phyloP scores from a whole-genome alignment of 805 yeast species.

The Kazachstania psychrophila region DNA sequence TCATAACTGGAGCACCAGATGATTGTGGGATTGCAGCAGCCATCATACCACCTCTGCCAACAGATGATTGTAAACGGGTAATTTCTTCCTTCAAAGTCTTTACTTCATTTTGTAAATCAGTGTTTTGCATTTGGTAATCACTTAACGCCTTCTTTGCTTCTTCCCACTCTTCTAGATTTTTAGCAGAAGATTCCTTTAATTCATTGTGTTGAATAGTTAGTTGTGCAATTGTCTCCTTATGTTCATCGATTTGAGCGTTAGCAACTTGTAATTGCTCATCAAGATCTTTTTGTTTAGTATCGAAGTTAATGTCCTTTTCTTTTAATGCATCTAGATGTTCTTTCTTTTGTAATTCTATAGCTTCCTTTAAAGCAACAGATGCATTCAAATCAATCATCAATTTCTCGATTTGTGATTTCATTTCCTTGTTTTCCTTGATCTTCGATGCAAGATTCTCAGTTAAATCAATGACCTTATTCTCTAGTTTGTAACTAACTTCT shows the following conservation, averaged over 20 bases:
- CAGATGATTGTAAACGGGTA: conserved; percentile 33
- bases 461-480: conserved; percentile 93
- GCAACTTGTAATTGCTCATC: conserved; percentile 48
- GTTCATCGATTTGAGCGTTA: conserved; percentile 47
- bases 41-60: conserved; percentile 23
- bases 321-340: conserved; percentile 42
- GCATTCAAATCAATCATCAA: conserved; percentile 45
- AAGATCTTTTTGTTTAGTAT: conserved; percentile 38
- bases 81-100: conserved; percentile 40
- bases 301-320: conserved; percentile 39
- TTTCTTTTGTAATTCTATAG: conserved; percentile 45
- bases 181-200: conserved; percentile 53
- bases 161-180: conserved; percentile 52
- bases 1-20: conserved; percentile 9
- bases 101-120: conserved; percentile 55
- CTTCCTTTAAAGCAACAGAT: conserved; percentile 43
- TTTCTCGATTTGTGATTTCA: conserved; percentile 50
- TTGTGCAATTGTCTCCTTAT: conserved; percentile 50
- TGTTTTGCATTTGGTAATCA: conserved; percentile 54
- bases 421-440: conserved; percentile 70
- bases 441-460: conserved; percentile 76
- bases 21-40: conserved; percentile 28
- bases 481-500: conserved; percentile 87
- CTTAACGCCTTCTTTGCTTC: conserved; percentile 49
- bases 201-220: conserved; percentile 52